Evolutionary conservation across 768 basidiomycete species (phyloP), one percentile per base, ranked within the genome.

Genomic region (Tulasnella sp.): DNA sequence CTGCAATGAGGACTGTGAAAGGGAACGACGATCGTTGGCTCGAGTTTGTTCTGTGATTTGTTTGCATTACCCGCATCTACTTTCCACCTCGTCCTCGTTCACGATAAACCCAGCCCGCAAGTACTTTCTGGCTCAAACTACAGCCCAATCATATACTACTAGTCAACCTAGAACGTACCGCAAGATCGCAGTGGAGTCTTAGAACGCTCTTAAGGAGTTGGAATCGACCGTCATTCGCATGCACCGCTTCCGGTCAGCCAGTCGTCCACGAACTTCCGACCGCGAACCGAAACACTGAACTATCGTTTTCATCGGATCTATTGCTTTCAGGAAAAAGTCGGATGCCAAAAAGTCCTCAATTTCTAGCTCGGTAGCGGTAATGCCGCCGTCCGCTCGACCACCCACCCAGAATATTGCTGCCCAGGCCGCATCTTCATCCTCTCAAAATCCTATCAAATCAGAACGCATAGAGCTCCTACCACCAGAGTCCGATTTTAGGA

Each of bases 401-500:
- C 37, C 75, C 26, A 34, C 70, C 62, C 35, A 69, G 62, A 65
- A 34, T 36, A 26, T 75, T 70, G 34, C 74, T 76, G 41, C 76
- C 76, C 76, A 73, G 79, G 72, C 79, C 80, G 72, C 72, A 72
- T 41, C 67, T 66, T 29, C 75, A 72, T 32, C 77, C 74, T 74
- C 74, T 22, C 64, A 40, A 36, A 62, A 76, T 52, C 81, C 16
- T 29, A 19, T 29, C 14, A 59, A 59, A 22, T 22, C 80, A 73
- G 82, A 82, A 62, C 75, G 78, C 64, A 81, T 87, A 2, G 86
- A 85, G 65, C 83, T 85, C 75, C 83, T 94, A 19, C 89, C 90
- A 69, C 85, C 89, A 9, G 81, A 84, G 59, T 87, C 85, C 82
- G 87, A 92, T 80, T 94, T 94, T 82, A 89, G 92, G 77, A 92